These are phyloP conservation scores for Eucommia ulmoides DNA, from an alignment of 257 asterid genomes.

Conservation along the genomic window DNA sequence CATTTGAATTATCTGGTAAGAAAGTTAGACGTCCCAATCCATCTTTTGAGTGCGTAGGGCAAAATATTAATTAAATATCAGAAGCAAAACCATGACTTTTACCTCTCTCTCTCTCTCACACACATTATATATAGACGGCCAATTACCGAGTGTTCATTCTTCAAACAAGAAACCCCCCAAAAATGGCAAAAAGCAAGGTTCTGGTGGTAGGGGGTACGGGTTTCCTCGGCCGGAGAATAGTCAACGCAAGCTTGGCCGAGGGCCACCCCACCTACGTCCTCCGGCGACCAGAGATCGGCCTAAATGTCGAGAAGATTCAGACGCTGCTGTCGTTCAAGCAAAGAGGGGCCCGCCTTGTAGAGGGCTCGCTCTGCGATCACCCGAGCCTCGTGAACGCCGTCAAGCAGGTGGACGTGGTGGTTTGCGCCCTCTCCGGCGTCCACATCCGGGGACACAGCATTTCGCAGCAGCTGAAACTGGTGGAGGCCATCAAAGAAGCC, in stretches of 20 bases:
- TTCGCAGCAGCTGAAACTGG: conserved; percentile 61
- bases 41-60: too few relatives aligned
- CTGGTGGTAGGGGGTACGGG: conserved; percentile 87
- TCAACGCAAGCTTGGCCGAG: conserved; percentile 58
- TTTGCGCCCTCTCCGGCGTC: conserved; percentile 83
- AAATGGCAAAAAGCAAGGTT: conserved; percentile 55
- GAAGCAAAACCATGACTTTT: too few relatives aligned
- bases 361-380: conserved; percentile 62
- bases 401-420: conserved; percentile 64
- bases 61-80: too few relatives aligned
- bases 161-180: too few relatives aligned
- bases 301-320: conserved; percentile 62
- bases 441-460: conserved; percentile 65
- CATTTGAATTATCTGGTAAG: too few relatives aligned
- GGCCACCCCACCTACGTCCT: conserved; percentile 67
- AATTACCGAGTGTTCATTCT: too few relatives aligned
- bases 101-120: too few relatives aligned
- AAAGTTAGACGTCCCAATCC: too few relatives aligned
- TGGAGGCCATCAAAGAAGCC: conserved; percentile 73
- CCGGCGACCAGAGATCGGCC: conserved; percentile 51
- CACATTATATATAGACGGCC: too few relatives aligned
- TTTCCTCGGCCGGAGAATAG: conserved; percentile 56
- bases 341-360: conserved; percentile 54
- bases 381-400: conserved; percentile 66
- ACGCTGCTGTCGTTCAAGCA: conserved; percentile 46